Percentiles rank a stretch among this genome's conserved stretches.
phyloP scores from a whole-genome alignment of 148 eudicot species.

The Silene latifolia region DNA sequence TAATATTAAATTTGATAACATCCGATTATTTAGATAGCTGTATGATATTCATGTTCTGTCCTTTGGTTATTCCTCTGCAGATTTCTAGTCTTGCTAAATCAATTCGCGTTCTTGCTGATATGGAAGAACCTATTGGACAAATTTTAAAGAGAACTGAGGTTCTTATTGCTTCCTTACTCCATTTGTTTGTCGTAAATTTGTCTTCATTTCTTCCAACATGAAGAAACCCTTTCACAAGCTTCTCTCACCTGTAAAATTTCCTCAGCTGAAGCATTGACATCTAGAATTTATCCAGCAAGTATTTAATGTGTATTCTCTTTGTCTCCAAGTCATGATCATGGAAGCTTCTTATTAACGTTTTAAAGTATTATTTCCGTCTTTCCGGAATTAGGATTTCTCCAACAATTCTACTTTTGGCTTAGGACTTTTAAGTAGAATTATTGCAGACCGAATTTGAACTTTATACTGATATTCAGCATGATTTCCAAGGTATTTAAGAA shows the following conservation, averaged over 20 bases:
- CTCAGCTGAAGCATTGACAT: too few species aligned
- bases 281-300: neutral
- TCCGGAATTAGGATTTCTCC: neutral
- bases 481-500: neutral
- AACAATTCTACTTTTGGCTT: neutral
- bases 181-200: neutral
- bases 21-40: neutral
- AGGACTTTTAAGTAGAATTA: neutral
- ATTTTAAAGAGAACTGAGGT: conserved; percentile 84
- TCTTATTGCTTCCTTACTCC: neutral
- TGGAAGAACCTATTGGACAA: conserved; percentile 94
- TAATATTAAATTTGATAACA: neutral
- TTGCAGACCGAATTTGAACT: neutral
- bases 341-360: neutral
- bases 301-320: too few species aligned
- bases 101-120: conserved; percentile 82
- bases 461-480: neutral
- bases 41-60: neutral
- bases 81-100: conserved; percentile 78
- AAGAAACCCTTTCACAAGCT: neutral
- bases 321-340: neutral
- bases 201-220: neutral
- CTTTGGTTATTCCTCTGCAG: conserved; percentile 24
- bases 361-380: neutral
- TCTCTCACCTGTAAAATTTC: too few species aligned